Percentiles rank a stretch among this genome's conserved stretches.
These are phyloP conservation scores for Xylariales sp. DNA, from an alignment of 2,329 filamentous ascomycete species.

Conservation along the genomic window DNA sequence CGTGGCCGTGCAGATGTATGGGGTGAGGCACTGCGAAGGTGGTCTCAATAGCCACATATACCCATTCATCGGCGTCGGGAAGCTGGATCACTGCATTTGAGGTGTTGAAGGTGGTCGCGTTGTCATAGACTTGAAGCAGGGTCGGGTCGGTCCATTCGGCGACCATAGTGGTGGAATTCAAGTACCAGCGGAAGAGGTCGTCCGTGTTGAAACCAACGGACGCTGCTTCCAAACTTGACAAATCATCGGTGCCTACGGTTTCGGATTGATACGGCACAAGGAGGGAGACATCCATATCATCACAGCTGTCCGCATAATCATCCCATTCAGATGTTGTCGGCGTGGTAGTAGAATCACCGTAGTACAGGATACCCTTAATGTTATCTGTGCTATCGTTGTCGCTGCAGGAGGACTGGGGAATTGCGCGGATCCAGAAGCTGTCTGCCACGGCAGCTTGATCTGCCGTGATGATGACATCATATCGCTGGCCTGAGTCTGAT, in stretches of 20 bases:
- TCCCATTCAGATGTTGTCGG: conserved; percentile 11
- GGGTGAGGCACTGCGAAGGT: conserved; percentile 11
- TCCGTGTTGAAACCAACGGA: conserved; percentile 1
- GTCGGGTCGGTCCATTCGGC: conserved; percentile 46
- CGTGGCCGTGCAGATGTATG: conserved; percentile 33
- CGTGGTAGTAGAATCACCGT: conserved; percentile 23
- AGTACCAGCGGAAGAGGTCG: conserved; percentile 41
- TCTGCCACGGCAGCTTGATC: conserved; percentile 14
- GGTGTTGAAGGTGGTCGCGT: conserved; percentile 18
- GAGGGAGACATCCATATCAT: conserved; percentile 26
- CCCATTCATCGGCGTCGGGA: conserved; percentile 25
- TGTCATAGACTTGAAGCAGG: conserved; percentile 27
- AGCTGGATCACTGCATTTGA: conserved; percentile 27
- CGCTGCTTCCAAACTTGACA: conserved; percentile 15
- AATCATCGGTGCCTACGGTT: conserved; percentile 23
- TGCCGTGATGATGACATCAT: conserved; percentile 12
- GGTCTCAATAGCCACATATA: conserved; percentile 29
- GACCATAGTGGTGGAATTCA: conserved; percentile 43
- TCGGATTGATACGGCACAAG: conserved; percentile 27
- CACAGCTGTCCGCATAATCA: conserved; percentile 8
- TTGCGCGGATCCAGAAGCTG: conserved; percentile 44
- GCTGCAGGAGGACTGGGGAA: conserved; percentile 33
- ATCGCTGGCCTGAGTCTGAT: conserved; percentile 20
- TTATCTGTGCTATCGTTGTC: conserved; percentile 15
- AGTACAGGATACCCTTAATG: conserved; percentile 29